Conservation (phyloP, 2,329 filamentous ascomycete genomes). For the Drechslerella coelobrocha region DNA sequence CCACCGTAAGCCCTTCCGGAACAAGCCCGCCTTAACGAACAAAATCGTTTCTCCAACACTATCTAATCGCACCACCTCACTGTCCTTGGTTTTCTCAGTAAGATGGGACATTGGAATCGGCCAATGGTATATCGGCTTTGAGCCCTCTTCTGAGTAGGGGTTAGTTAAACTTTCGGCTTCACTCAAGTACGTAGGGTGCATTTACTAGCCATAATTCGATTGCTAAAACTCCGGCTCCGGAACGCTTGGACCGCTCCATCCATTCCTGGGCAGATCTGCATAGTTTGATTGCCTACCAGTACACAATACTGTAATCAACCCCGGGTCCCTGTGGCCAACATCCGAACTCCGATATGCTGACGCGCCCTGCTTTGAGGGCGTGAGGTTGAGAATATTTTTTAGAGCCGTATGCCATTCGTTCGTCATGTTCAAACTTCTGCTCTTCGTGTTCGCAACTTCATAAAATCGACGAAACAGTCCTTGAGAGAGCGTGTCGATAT, state of each 20-base stretch:
- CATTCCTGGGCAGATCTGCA: slow-evolving; percentile 20
- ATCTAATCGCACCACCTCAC: slow-evolving; percentile 25
- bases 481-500: slow-evolving; percentile 19
- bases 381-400: too few relatives aligned
- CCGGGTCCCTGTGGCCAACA: slow-evolving; percentile 10
- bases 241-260: slow-evolving; percentile 31
- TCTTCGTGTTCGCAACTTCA: background rate
- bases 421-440: slow-evolving; percentile 6
- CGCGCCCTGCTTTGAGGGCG: too few relatives aligned
- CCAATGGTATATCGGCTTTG: slow-evolving; percentile 9
- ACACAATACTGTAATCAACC: slow-evolving; percentile 28
- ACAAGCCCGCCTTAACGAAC: slow-evolving; percentile 21
- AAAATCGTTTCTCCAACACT: slow-evolving; percentile 32
- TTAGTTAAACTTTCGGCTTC: background rate
- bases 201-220: background rate
- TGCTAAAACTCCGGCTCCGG: slow-evolving; percentile 21
- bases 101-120: slow-evolving; percentile 34
- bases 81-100: slow-evolving; percentile 14
- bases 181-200: background rate
- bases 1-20: slow-evolving; percentile 30
- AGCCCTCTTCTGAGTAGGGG: background rate
- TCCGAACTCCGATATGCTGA: too few relatives aligned
- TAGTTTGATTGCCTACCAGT: slow-evolving; percentile 21
- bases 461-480: slow-evolving; percentile 17
- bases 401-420: slow-evolving; percentile 9